Conservation (phyloP, 306 rosid species). For the Castanopsis chinensis region DNA sequence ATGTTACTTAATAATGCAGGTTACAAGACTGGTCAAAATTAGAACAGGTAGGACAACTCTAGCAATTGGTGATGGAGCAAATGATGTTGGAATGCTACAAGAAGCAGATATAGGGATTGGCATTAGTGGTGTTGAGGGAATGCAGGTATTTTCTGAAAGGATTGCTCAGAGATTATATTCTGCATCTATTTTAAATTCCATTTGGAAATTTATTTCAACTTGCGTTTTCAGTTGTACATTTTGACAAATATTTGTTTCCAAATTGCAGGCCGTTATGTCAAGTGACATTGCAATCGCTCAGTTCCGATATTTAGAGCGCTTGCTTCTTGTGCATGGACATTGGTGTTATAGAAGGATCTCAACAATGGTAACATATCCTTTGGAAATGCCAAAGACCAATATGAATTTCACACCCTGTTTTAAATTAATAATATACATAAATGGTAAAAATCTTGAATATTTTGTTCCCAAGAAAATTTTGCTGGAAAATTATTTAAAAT, state of each 20-base stretch:
- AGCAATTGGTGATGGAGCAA: slow-evolving; percentile 98
- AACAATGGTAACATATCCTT: slow-evolving; percentile 62
- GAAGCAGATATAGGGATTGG: slow-evolving; percentile 99
- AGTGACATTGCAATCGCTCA: slow-evolving; percentile 97
- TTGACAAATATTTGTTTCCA: background rate
- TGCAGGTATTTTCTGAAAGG: slow-evolving; percentile 66
- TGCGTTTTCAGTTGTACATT: slow-evolving; percentile 9
- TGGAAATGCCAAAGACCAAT: background rate
- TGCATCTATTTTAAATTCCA: background rate
- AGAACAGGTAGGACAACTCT: slow-evolving; percentile 75
- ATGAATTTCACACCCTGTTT: too few relatives aligned
- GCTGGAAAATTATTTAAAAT: too few relatives aligned
- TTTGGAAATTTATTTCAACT: background rate
- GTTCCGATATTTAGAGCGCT: slow-evolving; percentile 82
- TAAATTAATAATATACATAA: too few relatives aligned
- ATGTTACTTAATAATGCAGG: slow-evolving; percentile 42
- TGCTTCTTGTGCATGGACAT: slow-evolving; percentile 97
- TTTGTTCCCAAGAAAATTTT: too few relatives aligned
- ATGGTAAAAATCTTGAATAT: too few relatives aligned
- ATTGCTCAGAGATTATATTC: background rate
- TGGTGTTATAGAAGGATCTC: slow-evolving; percentile 99
- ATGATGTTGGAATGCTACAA: slow-evolving; percentile 99
- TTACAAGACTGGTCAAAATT: slow-evolving; percentile 73
- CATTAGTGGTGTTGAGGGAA: slow-evolving; percentile 97
- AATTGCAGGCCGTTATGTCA: slow-evolving; percentile 91